Evolutionary conservation across 163 green algal species (phyloP), one percentile per base, ranked within the genome.

Genomic region (Scenedesmus sp.): DNA sequence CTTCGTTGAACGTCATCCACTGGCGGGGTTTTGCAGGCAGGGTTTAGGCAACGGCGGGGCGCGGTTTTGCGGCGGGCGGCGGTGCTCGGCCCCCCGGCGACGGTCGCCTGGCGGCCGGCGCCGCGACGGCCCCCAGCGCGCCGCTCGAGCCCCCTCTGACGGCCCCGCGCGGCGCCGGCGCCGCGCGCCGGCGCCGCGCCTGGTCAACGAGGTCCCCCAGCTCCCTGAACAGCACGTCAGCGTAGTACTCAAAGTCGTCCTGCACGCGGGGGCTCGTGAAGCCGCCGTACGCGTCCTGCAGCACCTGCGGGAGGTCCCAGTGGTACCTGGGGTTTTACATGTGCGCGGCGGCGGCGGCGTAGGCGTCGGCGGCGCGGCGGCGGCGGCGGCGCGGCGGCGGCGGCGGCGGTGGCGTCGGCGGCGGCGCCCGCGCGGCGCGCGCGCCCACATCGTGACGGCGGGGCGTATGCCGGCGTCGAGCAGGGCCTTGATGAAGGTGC

Each of bases 401-500:
- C n/a, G n/a, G n/a, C n/a, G n/a, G n/a, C n/a, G n/a, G n/a, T n/a
- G n/a, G n/a, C n/a, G n/a, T n/a, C n/a, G n/a, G n/a, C n/a, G n/a
- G n/a, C n/a, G n/a, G n/a, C n/a, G n/a, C n/a, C n/a, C n/a, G n/a
- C n/a, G n/a, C n/a, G n/a, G n/a, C n/a, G n/a, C n/a, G n/a, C n/a
- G n/a, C n/a, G n/a, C 67, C 51, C 31, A 92, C 24, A 92, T 80
- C 2, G 88, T 92, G 24, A 90, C 80, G 33, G 78, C 77, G n/a
- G 89, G 89, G 71, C 85, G 67, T 56, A 94, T 91, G 81, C 85
- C 86, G 26, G 78, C 80, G 3, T 77, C 81, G 45, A 86, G 60
- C 34, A 93, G 83, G 0, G 15, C 81, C 56, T 94, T 81, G 47
- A 93, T 87, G 26, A 93, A 67, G 13, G 48, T 51, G 39, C 77